Conservation (phyloP, 495 filamentous ascomycete species). For the Eremomyces bilateralis region DNA sequence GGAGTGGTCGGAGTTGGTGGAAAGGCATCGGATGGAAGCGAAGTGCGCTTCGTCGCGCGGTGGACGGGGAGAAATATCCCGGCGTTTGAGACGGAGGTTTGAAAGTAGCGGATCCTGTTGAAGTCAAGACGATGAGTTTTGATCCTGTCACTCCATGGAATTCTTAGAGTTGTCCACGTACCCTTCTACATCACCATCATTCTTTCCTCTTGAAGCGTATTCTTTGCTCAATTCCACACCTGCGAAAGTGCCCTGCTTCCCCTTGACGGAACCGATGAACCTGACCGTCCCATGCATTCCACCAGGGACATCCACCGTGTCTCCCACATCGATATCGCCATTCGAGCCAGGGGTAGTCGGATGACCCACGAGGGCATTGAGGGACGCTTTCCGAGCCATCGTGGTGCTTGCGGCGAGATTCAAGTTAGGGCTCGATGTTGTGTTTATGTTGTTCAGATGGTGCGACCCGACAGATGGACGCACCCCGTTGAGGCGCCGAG, state of each 20-base stretch:
- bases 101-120: conserved; percentile 57
- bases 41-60: conserved; percentile 49
- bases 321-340: conserved; percentile 59
- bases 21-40: conserved; percentile 32
- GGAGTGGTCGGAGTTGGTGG: conserved; percentile 47
- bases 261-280: conserved; percentile 69
- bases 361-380: conserved; percentile 26
- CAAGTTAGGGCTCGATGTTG: conserved; percentile 37
- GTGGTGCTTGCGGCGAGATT: conserved; percentile 21
- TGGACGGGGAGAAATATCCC: conserved; percentile 90
- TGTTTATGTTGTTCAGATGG: too few relatives aligned
- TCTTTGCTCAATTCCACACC: conserved; percentile 82
- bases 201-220: conserved; percentile 70
- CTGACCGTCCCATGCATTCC: conserved; percentile 81
- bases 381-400: conserved; percentile 41
- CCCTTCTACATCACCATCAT: conserved; percentile 93
- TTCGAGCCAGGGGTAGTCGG: too few relatives aligned
- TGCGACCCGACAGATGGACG: too few relatives aligned
- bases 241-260: conserved; percentile 79
- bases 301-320: conserved; percentile 82
- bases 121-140: not conserved
- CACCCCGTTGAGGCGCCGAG: too few relatives aligned
- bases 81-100: conserved; percentile 50
- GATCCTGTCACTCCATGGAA: too few relatives aligned
- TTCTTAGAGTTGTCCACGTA: too few relatives aligned